Base-by-base conservation (phyloP, 2,329 filamentous ascomycete species). In the Ascochyta koolunga region DNA sequence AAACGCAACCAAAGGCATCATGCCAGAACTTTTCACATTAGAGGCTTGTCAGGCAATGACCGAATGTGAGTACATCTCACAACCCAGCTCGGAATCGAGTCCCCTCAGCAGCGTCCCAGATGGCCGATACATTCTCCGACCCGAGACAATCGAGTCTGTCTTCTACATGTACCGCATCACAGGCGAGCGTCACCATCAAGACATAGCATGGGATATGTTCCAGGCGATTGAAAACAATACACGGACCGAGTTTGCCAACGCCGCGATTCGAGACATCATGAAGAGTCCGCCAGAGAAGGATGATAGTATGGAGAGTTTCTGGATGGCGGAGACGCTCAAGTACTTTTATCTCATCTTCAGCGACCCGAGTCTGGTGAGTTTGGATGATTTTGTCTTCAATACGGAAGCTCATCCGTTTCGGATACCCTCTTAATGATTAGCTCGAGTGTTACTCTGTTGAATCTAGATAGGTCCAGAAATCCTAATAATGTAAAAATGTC, bases 151-250 rank as follows among this genome's bases (percentile, higher is more conserved):
- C 41, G 84, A 86, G 64, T 82, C 79, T 8, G 77, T 86, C 13
- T 86, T 86, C 67, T 77, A 85, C 62, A 74, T 86, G 68, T 86
- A 85, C 62, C 79, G 84, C 15, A 82, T 84, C 31, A 86, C 83
- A 1, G 84, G 83, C 15, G 79, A 84, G 47, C 71, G 72, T 35
- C 72, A 65, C 50, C 73, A 77, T 39, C 73, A 77, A 42, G 76
- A 79, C 3, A 71, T 69, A 2, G 79, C 78, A 3, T 82, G 79
- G 79, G 72, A 77, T 2, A 81, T 81, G 78, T 82, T 79, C 59
- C 67, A 69, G 19, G 71, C 75, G 5, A 77, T 81, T 33, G 64
- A 70, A 27, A 70, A 72, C 35, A 67, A 72, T 16, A 79, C 77
- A 0, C 58, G 70, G 33, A 80, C 78, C 2, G 65, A 72, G 5